phyloP scores from a whole-genome alignment of 192 early-diverging fungal genomes.

The Gaertneriomyces sp. region DNA sequence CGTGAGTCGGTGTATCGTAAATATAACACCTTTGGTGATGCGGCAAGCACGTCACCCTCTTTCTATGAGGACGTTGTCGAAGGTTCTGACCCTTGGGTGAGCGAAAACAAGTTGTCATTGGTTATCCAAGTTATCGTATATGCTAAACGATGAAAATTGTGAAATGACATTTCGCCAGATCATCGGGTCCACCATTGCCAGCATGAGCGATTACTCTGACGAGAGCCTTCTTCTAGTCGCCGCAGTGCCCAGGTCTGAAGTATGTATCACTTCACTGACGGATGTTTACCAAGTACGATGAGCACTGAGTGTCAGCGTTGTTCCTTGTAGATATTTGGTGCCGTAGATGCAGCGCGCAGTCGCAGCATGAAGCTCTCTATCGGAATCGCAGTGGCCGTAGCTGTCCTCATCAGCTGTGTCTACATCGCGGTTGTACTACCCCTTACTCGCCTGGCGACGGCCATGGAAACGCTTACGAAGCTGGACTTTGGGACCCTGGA shows the following conservation, averaged over 20 bases:
- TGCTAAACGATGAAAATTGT: neutral
- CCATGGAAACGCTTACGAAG: slow-evolving; percentile 14
- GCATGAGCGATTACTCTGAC: neutral
- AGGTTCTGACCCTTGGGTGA: neutral
- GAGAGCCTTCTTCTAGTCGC: slow-evolving; percentile 2
- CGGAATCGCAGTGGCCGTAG: slow-evolving; percentile 17
- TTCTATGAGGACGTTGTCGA: neutral
- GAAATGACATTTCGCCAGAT: neutral
- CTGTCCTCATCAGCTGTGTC: slow-evolving; percentile 1
- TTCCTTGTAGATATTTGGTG: slow-evolving; percentile 12
- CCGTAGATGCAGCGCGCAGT: slow-evolving; percentile 12
- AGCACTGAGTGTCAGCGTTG: neutral
- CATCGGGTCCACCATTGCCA: slow-evolving; percentile 1
- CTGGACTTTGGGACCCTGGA: slow-evolving; percentile 14
- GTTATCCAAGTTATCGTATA: neutral
- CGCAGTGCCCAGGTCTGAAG: neutral
- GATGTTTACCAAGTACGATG: neutral
- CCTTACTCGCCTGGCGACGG: slow-evolving; percentile 1
- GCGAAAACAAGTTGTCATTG: neutral
- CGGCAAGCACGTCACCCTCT: neutral
- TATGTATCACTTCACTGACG: neutral
- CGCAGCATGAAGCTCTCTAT: slow-evolving; percentile 9
- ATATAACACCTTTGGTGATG: neutral
- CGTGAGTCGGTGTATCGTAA: neutral
- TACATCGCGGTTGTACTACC: slow-evolving; percentile 14